Conservation (phyloP, 129 eudicot genomes). For the Centella asiatica region DNA sequence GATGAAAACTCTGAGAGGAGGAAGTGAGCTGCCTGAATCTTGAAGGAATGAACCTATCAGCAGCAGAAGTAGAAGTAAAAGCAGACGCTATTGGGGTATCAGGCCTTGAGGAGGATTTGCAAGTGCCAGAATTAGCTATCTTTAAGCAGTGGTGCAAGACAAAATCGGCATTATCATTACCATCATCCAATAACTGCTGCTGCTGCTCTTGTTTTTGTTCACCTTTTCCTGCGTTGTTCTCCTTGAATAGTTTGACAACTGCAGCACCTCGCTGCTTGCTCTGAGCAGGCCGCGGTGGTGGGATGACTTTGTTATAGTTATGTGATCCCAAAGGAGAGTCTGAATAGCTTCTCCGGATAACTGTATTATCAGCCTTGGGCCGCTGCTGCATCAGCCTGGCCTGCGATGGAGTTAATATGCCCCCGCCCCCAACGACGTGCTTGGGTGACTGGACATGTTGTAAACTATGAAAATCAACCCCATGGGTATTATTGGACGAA, state of each 20-base stretch:
- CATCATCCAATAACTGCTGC: neutral
- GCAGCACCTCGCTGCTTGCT: conserved; percentile 28
- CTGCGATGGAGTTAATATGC: conserved; percentile 1
- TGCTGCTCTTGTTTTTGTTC: neutral
- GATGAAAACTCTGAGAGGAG: neutral
- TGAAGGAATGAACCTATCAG: conserved; percentile 46
- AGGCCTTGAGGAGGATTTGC: conserved; percentile 27
- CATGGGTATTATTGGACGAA: conserved; percentile 7
- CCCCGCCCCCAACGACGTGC: neutral
- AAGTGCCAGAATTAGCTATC: neutral
- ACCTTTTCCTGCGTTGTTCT: conserved; percentile 16
- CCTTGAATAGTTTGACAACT: conserved; percentile 27
- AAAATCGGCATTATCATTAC: neutral
- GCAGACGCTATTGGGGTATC: conserved; percentile 45
- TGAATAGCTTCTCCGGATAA: conserved; percentile 25
- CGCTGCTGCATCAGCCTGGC: neutral
- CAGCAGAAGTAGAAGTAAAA: neutral
- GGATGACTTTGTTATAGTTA: conserved; percentile 7
- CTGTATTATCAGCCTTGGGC: neutral
- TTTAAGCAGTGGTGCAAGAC: neutral
- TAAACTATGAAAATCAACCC: neutral
- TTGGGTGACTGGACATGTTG: neutral
- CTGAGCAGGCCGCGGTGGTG: conserved; percentile 5
- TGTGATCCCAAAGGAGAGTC: conserved; percentile 26
- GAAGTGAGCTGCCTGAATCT: conserved; percentile 24